These are phyloP conservation scores for Aspergillus sp. DNA, from an alignment of 2,329 filamentous ascomycete species.

Conservation along the genomic window DNA sequence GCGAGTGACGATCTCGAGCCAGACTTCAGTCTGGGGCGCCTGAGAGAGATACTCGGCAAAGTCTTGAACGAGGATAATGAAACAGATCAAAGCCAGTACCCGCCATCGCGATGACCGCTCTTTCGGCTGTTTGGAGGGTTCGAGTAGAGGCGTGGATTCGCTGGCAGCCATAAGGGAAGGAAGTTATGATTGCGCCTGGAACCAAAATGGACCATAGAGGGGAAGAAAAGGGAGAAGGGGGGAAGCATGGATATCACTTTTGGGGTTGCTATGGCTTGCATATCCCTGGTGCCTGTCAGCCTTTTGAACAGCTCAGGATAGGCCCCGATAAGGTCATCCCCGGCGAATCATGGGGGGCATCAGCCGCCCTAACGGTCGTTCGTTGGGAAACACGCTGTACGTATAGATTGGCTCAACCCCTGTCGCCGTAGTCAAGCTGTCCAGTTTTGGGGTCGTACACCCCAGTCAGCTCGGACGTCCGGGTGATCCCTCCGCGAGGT, in stretches of 20 bases:
- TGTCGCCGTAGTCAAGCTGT: background rate
- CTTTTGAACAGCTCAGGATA: background rate
- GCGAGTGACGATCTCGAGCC: background rate
- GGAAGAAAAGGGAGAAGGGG: background rate
- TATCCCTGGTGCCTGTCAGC: background rate
- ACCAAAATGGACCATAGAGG: too few relatives aligned
- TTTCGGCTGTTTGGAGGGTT: background rate
- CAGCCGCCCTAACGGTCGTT: background rate
- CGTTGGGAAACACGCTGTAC: background rate
- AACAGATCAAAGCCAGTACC: background rate
- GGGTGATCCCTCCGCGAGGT: background rate
- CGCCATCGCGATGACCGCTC: background rate
- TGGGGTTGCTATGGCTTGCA: background rate
- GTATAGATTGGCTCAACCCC: background rate
- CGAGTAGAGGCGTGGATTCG: background rate
- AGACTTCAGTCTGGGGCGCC: background rate
- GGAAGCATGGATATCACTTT: background rate
- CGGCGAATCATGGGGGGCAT: background rate
- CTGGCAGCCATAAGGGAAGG: background rate
- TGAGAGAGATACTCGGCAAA: background rate
- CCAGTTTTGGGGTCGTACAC: background rate
- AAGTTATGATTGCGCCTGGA: too few relatives aligned
- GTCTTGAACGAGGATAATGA: background rate
- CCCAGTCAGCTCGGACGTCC: background rate
- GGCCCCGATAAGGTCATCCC: background rate